Percentiles rank a stretch among this genome's conserved stretches.
phyloP scores from a whole-genome alignment of 495 filamentous ascomycete species.

The Aspergillus diversus region DNA sequence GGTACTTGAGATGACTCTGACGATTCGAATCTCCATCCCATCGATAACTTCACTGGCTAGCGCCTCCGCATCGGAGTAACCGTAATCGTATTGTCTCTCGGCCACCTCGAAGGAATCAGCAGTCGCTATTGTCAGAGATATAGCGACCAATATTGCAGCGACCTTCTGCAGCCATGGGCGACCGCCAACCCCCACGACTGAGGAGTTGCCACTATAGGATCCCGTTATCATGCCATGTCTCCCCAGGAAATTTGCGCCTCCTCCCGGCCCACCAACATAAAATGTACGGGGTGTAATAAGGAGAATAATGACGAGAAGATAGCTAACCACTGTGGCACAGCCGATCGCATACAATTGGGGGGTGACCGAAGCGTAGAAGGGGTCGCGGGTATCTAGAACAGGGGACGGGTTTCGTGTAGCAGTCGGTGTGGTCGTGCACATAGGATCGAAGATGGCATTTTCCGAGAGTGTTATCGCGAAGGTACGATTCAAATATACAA shows the following conservation, averaged over 20 bases:
- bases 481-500: constrained; percentile 60
- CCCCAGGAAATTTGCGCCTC: constrained; percentile 72
- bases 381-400: constrained; percentile 68
- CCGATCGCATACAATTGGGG: constrained; percentile 92
- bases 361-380: constrained; percentile 89
- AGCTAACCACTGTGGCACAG: constrained; percentile 87
- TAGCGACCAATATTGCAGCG: constrained; percentile 84
- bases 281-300: constrained; percentile 90
- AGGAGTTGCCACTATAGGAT: constrained; percentile 65
- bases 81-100: constrained; percentile 72
- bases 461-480: constrained; percentile 62
- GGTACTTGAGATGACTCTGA: constrained; percentile 88
- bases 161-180: constrained; percentile 96
- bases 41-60: constrained; percentile 76
- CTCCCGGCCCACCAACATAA: constrained; percentile 73
- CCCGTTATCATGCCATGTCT: constrained; percentile 84
- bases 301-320: constrained; percentile 92
- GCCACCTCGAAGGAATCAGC: constrained; percentile 86
- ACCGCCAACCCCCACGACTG: constrained; percentile 82
- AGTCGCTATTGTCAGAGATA: constrained; percentile 91
- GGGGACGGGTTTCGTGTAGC: constrained; percentile 39
- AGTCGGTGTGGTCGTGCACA: constrained; percentile 53
- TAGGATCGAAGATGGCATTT: constrained; percentile 64
- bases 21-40: constrained; percentile 81
- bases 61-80: constrained; percentile 70